Evolutionary conservation across 257 asterid genomes (phyloP), one percentile per base, ranked within the genome.

Genomic region (Plectranthus barbatus): DNA sequence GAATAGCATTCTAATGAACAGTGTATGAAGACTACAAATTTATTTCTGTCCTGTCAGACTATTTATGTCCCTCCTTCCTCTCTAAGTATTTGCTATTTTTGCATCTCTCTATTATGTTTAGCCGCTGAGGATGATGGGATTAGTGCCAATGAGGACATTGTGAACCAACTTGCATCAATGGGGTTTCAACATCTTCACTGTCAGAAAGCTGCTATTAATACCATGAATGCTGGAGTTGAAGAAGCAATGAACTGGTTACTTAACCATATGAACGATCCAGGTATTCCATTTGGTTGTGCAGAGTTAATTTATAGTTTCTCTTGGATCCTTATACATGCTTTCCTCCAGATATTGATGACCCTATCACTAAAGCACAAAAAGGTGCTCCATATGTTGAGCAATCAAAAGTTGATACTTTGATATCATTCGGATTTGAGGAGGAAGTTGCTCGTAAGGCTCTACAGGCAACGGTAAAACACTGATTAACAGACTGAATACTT

Each of bases 171-270:
- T 62, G 75, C 75, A 46, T 79, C 95, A 3, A 87, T 90, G 99
- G 99, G 99, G 55, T 92, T 92, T 67, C 81, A 68, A 44, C 17
- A 77, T 70, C 95, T 85, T 66, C 97, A 84, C 26, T 92, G 99
- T 75, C 90, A 85, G 65, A 92, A 92, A 74, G 97, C 99, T 73
- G 95, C 94, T 12, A 85, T 92, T 52, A 92, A 72, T 67, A 92
- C 99, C 42, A 67, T 74, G 62, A 92, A 89, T 76, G 54, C 76
- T 57, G 99, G 99, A 71, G 87, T 84, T n/a, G 96, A 89, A 63
- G 88, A 79, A 68, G 96, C 97, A 11, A 89, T 82, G 94, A 82
- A 81, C 68, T 92, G 97, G 99, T 67, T 92, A 71, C 88, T 89
- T 62, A 77, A 72, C 79, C 96, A 92, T 80, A 81, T 85, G 97